phyloP scores from a whole-genome alignment of 805 yeast genomes.

The Teunomyces cretensis region DNA sequence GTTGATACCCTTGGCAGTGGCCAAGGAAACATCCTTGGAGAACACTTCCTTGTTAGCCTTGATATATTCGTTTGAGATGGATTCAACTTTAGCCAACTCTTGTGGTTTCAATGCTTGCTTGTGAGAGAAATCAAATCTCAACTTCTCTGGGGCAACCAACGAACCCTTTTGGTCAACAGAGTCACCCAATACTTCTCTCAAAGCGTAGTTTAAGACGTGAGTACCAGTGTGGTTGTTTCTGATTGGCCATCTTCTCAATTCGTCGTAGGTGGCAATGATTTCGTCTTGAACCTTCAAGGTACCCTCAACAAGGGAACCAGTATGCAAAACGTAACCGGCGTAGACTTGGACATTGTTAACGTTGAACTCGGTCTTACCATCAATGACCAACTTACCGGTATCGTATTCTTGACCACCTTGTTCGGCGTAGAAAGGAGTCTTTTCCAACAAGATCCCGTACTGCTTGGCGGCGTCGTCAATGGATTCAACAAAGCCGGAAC shows the following conservation, averaged over 20 bases:
- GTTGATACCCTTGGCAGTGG: slow-evolving; percentile 66
- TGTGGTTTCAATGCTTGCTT: slow-evolving; percentile 74
- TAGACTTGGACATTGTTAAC: slow-evolving; percentile 91
- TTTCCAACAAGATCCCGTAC: slow-evolving; percentile 80
- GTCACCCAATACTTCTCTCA: slow-evolving; percentile 83
- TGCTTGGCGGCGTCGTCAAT: slow-evolving; percentile 45
- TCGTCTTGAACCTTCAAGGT: slow-evolving; percentile 61
- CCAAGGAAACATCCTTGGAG: slow-evolving; percentile 78
- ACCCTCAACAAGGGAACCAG: slow-evolving; percentile 85
- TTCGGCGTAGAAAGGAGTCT: slow-evolving; percentile 95
- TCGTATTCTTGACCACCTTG: slow-evolving; percentile 99
- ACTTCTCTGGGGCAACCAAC: slow-evolving; percentile 89
- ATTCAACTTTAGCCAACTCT: slow-evolving; percentile 77
- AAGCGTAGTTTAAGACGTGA: slow-evolving; percentile 86
- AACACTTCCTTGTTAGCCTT: slow-evolving; percentile 70
- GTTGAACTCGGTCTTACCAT: slow-evolving; percentile 81
- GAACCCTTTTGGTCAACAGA: slow-evolving; percentile 96
- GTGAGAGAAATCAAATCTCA: slow-evolving; percentile 95
- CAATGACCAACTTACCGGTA: slow-evolving; percentile 88
- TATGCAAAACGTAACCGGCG: slow-evolving; percentile 94
- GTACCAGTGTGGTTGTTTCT: slow-evolving; percentile 99
- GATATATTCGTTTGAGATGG: slow-evolving; percentile 68
- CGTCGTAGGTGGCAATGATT: slow-evolving; percentile 87
- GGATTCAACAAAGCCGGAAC: slow-evolving; percentile 56
- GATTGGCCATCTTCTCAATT: slow-evolving; percentile 91